Conservation (phyloP, 305 asterid genomes). For the Fraxinus ornus region DNA sequence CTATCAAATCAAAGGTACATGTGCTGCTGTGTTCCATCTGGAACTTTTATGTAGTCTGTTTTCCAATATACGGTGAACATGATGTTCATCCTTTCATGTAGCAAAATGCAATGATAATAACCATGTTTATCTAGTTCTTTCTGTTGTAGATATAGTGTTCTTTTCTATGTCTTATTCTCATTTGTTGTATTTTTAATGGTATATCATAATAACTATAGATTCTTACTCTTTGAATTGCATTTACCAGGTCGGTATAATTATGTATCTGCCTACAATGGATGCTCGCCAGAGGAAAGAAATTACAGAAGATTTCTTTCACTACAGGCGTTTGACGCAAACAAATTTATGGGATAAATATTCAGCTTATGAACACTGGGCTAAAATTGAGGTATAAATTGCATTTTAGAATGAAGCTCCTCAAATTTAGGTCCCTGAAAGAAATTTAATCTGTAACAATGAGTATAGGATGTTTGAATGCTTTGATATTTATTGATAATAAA, state of each 20-base stretch:
- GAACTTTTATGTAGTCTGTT: background rate
- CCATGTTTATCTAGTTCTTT: background rate
- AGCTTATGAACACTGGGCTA: slow-evolving; percentile 98
- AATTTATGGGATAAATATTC: slow-evolving; percentile 76
- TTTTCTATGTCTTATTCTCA: background rate
- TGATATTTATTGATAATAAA: background rate
- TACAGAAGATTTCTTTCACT: slow-evolving; percentile 89
- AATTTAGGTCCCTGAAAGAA: background rate
- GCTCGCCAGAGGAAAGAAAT: slow-evolving; percentile 81
- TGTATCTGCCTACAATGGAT: slow-evolving; percentile 95
- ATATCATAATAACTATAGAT: background rate
- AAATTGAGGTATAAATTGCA: slow-evolving; percentile 70
- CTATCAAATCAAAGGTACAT: background rate
- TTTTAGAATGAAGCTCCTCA: background rate
- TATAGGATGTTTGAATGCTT: background rate
- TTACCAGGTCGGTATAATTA: slow-evolving; percentile 85
- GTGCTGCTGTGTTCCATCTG: background rate
- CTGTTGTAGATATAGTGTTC: no score
- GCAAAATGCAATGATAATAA: background rate
- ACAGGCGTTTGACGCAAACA: slow-evolving; percentile 62
- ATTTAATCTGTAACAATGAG: background rate
- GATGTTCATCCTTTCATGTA: background rate
- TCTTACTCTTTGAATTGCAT: slow-evolving; percentile 18
- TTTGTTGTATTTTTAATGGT: background rate
- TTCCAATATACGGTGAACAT: background rate